phyloP scores from a whole-genome alignment of 2,329 filamentous ascomycete species.

The Fusarium pseudonygamai region DNA sequence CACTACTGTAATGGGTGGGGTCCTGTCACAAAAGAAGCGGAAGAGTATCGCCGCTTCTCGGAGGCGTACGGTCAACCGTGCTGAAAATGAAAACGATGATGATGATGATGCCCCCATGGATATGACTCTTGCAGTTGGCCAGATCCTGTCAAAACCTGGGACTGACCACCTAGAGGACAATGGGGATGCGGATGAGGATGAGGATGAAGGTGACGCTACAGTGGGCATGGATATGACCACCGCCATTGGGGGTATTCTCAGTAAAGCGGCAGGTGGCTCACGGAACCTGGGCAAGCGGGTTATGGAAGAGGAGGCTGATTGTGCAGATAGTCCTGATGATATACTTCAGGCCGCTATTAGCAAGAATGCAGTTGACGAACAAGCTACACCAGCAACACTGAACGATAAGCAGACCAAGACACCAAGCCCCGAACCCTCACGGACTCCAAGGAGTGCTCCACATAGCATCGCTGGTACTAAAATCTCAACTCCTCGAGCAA shows the following conservation, averaged over 20 bases:
- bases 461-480: slow-evolving; percentile 57
- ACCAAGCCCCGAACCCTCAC: slow-evolving; percentile 65
- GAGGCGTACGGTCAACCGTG: slow-evolving; percentile 44
- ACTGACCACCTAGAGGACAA: slow-evolving; percentile 46
- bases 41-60: slow-evolving; percentile 37
- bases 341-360: slow-evolving; percentile 44
- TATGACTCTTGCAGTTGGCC: slow-evolving; percentile 67
- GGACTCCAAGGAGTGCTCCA: slow-evolving; percentile 59
- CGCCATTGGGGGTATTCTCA: slow-evolving; percentile 70
- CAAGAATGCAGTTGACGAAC: slow-evolving; percentile 33
- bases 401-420: slow-evolving; percentile 43
- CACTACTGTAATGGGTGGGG: slow-evolving; percentile 70
- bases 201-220: slow-evolving; percentile 39
- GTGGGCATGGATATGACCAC: slow-evolving; percentile 75
- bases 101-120: slow-evolving; percentile 56
- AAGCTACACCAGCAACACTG: slow-evolving; percentile 43
- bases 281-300: slow-evolving; percentile 59
- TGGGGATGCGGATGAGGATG: slow-evolving; percentile 48
- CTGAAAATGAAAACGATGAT: slow-evolving; percentile 39
- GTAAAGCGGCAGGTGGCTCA: slow-evolving; percentile 43
- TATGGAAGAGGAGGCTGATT: slow-evolving; percentile 67
- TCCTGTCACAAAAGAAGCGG: slow-evolving; percentile 52
- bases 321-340: slow-evolving; percentile 56
- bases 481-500: slow-evolving; percentile 53
- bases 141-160: slow-evolving; percentile 56